Percentiles rank a stretch among this genome's conserved stretches.
Conservation (phyloP, 768 basidiomycete genomes). For the Tricholomella constricta region DNA sequence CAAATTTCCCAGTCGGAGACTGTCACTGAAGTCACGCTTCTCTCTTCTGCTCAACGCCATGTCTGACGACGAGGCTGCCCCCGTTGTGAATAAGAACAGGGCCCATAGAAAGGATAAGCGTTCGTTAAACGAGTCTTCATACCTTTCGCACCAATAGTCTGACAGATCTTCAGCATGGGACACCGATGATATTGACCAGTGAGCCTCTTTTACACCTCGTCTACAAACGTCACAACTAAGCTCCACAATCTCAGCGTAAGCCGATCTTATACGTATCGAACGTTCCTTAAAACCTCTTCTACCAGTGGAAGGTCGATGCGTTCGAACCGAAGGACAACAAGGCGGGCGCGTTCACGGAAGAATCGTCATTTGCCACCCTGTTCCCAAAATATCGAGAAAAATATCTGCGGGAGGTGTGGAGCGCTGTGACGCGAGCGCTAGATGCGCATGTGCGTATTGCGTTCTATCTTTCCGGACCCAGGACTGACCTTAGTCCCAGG, state of each 20-base stretch:
- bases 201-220: slow-evolving; percentile 35
- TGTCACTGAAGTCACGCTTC: slow-evolving; percentile 3
- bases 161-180: slow-evolving; percentile 79
- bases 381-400: slow-evolving; percentile 99
- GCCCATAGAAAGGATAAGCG: slow-evolving; percentile 93
- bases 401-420: slow-evolving; percentile 94
- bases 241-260: slow-evolving; percentile 43
- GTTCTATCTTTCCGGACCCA: background rate
- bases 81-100: slow-evolving; percentile 78
- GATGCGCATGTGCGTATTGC: slow-evolving; percentile 66
- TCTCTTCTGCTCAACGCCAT: slow-evolving; percentile 25
- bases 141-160: slow-evolving; percentile 11
- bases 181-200: slow-evolving; percentile 99
- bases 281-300: background rate
- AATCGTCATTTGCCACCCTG: slow-evolving; percentile 96
- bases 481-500: slow-evolving; percentile 45
- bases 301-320: slow-evolving; percentile 85
- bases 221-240: slow-evolving; percentile 7
- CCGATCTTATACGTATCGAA: background rate
- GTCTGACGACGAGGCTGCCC: slow-evolving; percentile 45
- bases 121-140: slow-evolving; percentile 39
- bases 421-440: slow-evolving; percentile 80
- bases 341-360: slow-evolving; percentile 85
- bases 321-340: slow-evolving; percentile 78
- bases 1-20: slow-evolving; percentile 10